These are phyloP conservation scores for Hypoxylon lenormandii DNA, from an alignment of 495 filamentous ascomycete genomes.

Conservation along the genomic window DNA sequence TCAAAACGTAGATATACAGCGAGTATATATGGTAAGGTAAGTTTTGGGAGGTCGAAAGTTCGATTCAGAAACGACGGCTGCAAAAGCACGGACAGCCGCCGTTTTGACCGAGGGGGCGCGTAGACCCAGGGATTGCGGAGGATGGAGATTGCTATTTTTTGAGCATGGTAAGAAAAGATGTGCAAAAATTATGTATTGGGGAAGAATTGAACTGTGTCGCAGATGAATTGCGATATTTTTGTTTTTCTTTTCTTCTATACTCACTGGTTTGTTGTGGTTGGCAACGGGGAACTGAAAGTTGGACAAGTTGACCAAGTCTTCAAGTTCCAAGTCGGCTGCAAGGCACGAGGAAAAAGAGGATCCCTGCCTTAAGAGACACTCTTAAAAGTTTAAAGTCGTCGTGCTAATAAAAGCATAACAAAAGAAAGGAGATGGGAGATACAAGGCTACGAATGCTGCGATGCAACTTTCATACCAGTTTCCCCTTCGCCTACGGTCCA, in stretches of 20 bases:
- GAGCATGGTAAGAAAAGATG: slow-evolving; percentile 36
- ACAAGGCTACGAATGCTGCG: slow-evolving; percentile 11
- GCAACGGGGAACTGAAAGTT: slow-evolving; percentile 17
- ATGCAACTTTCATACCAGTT: slow-evolving; percentile 20
- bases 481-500: neutral
- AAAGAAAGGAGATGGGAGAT: slow-evolving; percentile 7
- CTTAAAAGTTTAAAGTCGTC: slow-evolving; percentile 39
- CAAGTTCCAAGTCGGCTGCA: slow-evolving; percentile 1
- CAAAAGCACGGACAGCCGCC: slow-evolving; percentile 25
- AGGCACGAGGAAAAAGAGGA: slow-evolving; percentile 33
- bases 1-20: slow-evolving; percentile 21
- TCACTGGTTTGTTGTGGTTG: slow-evolving; percentile 46
- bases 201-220: slow-evolving; percentile 5
- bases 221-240: slow-evolving; percentile 18
- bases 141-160: slow-evolving; percentile 20
- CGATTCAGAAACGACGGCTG: slow-evolving; percentile 11
- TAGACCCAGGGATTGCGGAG: slow-evolving; percentile 20
- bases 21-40: slow-evolving; percentile 35
- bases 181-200: slow-evolving; percentile 31
- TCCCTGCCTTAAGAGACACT: slow-evolving; percentile 29
- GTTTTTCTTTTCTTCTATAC: slow-evolving; percentile 32
- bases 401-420: slow-evolving; percentile 38
- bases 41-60: slow-evolving; percentile 11
- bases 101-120: slow-evolving; percentile 17
- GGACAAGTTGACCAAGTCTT: slow-evolving; percentile 31